phyloP scores from a whole-genome alignment of 352 stramenopile genomes.

The Phytophthora agathidicida region DNA sequence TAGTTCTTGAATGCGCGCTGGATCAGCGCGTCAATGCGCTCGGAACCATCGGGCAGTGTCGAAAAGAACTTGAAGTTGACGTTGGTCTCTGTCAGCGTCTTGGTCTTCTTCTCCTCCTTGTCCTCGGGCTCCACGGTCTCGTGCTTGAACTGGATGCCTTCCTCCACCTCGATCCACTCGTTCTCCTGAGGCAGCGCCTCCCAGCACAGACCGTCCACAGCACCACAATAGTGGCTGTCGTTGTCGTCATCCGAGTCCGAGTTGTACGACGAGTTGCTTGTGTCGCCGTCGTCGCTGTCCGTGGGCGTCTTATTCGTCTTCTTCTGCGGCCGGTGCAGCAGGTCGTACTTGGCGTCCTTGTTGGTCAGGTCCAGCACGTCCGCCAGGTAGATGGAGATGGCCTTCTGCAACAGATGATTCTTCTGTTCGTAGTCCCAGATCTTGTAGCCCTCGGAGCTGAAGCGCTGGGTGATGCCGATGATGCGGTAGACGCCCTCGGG shows the following conservation, averaged over 20 bases:
- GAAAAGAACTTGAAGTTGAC: conserved; percentile 36
- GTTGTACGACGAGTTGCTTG: conserved; percentile 14
- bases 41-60: conserved; percentile 31
- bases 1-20: conserved; percentile 41
- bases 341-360: conserved; percentile 50
- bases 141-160: conserved; percentile 34
- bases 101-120: conserved; percentile 29
- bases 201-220: conserved; percentile 45
- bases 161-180: conserved; percentile 50
- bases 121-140: conserved; percentile 25
- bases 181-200: conserved; percentile 44
- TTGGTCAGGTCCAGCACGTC: conserved; percentile 40
- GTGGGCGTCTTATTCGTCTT: conserved; percentile 10
- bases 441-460: conserved; percentile 37
- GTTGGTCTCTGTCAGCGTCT: conserved; percentile 25
- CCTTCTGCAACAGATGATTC: conserved; percentile 54
- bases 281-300: conserved; percentile 25
- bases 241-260: conserved; percentile 28
- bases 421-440: conserved; percentile 45
- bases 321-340: conserved; percentile 28
- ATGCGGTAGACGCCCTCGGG: conserved; percentile 33
- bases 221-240: conserved; percentile 23
- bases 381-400: conserved; percentile 47
- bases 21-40: conserved; percentile 50
- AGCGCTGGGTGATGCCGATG: conserved; percentile 40